Evolutionary conservation across 768 basidiomycete genomes (phyloP).

Genomic region (Naematelia aurantialba): DNA sequence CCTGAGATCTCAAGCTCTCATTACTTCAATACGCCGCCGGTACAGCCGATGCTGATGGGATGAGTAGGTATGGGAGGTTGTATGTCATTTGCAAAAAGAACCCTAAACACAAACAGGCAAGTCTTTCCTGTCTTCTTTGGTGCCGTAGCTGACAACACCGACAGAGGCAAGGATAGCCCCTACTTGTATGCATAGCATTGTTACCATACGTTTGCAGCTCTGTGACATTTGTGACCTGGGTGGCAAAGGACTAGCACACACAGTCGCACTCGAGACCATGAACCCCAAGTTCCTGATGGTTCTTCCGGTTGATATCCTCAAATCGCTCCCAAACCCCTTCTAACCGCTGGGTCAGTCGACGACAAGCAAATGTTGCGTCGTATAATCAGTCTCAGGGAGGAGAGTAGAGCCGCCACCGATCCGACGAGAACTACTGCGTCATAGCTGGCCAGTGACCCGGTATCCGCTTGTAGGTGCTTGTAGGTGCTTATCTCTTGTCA

Average conservation of each 20-base stretch:
- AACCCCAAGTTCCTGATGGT: no score
- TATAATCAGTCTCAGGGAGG: background rate
- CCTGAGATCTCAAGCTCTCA: no score
- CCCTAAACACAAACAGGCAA: slow-evolving; percentile 94
- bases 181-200: background rate
- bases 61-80: slow-evolving; percentile 72
- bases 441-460: background rate
- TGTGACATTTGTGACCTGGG: no score
- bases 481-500: no score
- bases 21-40: no score
- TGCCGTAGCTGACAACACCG: background rate
- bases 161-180: background rate
- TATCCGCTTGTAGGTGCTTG: no score
- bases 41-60: background rate
- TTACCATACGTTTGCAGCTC: background rate
- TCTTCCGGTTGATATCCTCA: no score
- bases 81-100: slow-evolving; percentile 91
- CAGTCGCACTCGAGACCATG: no score
- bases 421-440: background rate
- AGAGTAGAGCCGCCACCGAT: background rate
- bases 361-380: background rate
- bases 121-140: slow-evolving; percentile 1
- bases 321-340: no score
- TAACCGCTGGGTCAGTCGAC: background rate
- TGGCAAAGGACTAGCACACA: no score